These are phyloP conservation scores for Calcarisporium arbuscula DNA, from an alignment of 2,329 filamentous ascomycete genomes.

Conservation along the genomic window DNA sequence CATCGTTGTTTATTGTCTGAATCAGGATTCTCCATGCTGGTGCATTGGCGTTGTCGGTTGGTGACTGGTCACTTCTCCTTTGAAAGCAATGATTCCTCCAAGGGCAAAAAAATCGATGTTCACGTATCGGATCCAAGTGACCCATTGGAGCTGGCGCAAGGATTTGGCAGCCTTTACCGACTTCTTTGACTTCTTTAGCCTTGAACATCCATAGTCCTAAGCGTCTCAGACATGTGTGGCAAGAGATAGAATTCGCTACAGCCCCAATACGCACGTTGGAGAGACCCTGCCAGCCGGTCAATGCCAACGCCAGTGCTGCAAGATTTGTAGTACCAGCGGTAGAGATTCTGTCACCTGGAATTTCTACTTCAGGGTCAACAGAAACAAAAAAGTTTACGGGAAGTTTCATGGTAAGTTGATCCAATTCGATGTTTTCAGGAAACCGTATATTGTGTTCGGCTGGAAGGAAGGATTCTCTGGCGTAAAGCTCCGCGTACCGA, in stretches of 20 bases:
- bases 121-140: conserved; percentile 59
- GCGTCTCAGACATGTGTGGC: conserved; percentile 79
- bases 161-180: conserved; percentile 41
- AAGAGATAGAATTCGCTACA: conserved; percentile 69
- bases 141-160: conserved; percentile 57
- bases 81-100: conserved; percentile 65
- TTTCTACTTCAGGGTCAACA: conserved; percentile 6
- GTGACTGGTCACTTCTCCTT: conserved; percentile 29
- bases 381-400: conserved; percentile 48
- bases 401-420: conserved; percentile 43
- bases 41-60: conserved; percentile 28
- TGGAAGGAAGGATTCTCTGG: conserved; percentile 49
- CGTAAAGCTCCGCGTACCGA: conserved; percentile 59
- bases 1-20: conserved; percentile 52
- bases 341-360: no score
- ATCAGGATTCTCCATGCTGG: conserved; percentile 51
- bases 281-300: conserved; percentile 72
- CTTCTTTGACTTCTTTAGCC: conserved; percentile 58
- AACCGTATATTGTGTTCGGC: conserved; percentile 57
- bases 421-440: conserved; percentile 45
- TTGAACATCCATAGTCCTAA: conserved; percentile 93
- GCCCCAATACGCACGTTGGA: conserved; percentile 47
- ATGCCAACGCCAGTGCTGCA: conserved; percentile 60
- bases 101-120: conserved; percentile 79
- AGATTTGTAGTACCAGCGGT: conserved; percentile 39